These are phyloP conservation scores for Hypoxylon crocopeplum DNA, from an alignment of 495 filamentous ascomycete species.

Conservation along the genomic window DNA sequence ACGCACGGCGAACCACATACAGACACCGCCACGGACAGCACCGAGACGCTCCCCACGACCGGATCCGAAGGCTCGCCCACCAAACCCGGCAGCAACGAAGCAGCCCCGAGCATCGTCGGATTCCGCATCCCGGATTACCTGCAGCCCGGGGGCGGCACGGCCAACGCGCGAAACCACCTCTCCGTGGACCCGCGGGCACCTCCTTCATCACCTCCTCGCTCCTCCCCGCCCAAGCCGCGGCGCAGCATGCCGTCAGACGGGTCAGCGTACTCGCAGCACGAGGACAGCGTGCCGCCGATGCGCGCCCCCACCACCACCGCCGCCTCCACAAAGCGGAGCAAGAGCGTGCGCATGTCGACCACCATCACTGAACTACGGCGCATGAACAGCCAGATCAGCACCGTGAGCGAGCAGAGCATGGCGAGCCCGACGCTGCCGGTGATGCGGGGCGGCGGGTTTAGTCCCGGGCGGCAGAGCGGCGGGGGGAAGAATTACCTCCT, in stretches of 20 bases:
- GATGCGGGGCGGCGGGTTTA: conserved; percentile 41
- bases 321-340: no score
- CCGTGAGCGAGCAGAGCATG: conserved; percentile 37
- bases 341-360: conserved; percentile 30
- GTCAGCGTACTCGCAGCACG: conserved; percentile 39
- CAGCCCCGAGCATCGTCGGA: neutral
- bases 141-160: neutral
- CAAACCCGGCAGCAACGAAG: neutral
- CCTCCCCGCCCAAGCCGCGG: conserved; percentile 1
- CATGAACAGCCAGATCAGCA: conserved; percentile 46
- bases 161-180: neutral
- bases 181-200: no score
- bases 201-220: no score
- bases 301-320: conserved; percentile 5
- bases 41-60: neutral
- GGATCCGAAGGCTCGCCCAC: neutral
- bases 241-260: conserved; percentile 29
- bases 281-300: conserved; percentile 33
- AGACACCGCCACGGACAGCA: neutral
- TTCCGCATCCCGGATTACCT: conserved; percentile 16
- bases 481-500: conserved; percentile 42
- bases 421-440: conserved; percentile 40
- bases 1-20: neutral
- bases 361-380: conserved; percentile 43
- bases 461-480: conserved; percentile 27